Evolutionary conservation across 768 basidiomycete species (phyloP).

Genomic region (Pholiota molesta): DNA sequence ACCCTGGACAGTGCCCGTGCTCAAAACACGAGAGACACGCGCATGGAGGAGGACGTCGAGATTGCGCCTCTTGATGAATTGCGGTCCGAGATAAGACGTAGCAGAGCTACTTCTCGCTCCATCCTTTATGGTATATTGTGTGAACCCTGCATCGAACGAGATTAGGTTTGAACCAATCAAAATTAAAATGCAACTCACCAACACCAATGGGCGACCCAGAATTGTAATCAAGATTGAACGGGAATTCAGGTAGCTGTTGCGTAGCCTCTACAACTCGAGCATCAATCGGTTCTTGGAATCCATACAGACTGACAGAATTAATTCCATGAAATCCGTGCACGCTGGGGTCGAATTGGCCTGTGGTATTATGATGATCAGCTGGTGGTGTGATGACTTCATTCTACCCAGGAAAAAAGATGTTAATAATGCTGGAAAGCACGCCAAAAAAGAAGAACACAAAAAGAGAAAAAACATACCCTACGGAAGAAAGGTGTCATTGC

Average conservation of each 20-base stretch:
- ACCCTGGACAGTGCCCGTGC: neutral
- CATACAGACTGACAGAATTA: constrained; percentile 30
- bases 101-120: constrained; percentile 33
- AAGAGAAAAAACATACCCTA: neutral
- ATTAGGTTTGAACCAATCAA: constrained; percentile 15
- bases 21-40: constrained; percentile 28
- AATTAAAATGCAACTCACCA: constrained; percentile 18
- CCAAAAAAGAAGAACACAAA: neutral
- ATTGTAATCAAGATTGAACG: constrained; percentile 30
- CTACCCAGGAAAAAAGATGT: constrained; percentile 31
- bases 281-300: constrained; percentile 26
- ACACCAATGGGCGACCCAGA: constrained; percentile 32
- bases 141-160: neutral
- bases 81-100: constrained; percentile 30
- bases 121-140: constrained; percentile 2
- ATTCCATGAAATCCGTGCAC: constrained; percentile 33
- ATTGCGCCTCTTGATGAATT: constrained; percentile 28
- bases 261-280: constrained; percentile 29
- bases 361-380: constrained; percentile 32
- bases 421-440: neutral
- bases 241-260: constrained; percentile 35
- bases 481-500: neutral
- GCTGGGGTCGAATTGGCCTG: constrained; percentile 34
- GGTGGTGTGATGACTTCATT: constrained; percentile 23
- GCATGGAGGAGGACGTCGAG: constrained; percentile 35